Percentiles rank a stretch among this genome's conserved stretches.
These are phyloP conservation scores for Streptanthus diversifolius DNA, from an alignment of 345 rosid species.

Conservation along the genomic window DNA sequence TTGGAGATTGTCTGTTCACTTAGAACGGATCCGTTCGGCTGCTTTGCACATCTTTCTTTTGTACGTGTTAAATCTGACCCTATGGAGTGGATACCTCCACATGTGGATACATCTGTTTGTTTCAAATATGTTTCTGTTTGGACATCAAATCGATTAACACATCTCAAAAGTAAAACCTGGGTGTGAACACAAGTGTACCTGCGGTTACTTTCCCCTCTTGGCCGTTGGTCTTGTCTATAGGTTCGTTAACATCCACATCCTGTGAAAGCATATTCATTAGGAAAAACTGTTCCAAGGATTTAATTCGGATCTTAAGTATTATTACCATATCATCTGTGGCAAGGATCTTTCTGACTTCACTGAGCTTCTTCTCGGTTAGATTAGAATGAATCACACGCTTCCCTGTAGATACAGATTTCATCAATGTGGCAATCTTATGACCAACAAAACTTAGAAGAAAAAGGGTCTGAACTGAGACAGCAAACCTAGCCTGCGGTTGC, in stretches of 20 bases:
- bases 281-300: background rate
- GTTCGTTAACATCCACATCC: constrained; percentile 53
- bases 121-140: background rate
- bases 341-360: constrained; percentile 68
- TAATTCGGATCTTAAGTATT: background rate
- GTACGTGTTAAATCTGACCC: constrained; percentile 97
- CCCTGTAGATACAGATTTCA: constrained; percentile 46
- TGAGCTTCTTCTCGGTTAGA: constrained; percentile 62
- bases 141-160: background rate
- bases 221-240: constrained; percentile 24
- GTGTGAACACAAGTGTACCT: constrained; percentile 18
- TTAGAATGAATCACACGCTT: constrained; percentile 77
- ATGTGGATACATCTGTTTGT: constrained; percentile 60
- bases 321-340: constrained; percentile 55
- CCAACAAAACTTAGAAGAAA: background rate
- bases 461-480: constrained; percentile 6
- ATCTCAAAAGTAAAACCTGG: background rate
- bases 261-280: constrained; percentile 32
- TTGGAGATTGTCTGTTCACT: constrained; percentile 63
- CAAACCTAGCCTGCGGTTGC: constrained; percentile 79
- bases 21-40: constrained; percentile 48
- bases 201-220: constrained; percentile 14
- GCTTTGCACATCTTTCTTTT: constrained; percentile 53
- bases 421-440: constrained; percentile 1
- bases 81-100: constrained; percentile 78